Evolutionary conservation across 2,329 filamentous ascomycete genomes (phyloP).

Genomic region (Colletotrichum orchidophilum): DNA sequence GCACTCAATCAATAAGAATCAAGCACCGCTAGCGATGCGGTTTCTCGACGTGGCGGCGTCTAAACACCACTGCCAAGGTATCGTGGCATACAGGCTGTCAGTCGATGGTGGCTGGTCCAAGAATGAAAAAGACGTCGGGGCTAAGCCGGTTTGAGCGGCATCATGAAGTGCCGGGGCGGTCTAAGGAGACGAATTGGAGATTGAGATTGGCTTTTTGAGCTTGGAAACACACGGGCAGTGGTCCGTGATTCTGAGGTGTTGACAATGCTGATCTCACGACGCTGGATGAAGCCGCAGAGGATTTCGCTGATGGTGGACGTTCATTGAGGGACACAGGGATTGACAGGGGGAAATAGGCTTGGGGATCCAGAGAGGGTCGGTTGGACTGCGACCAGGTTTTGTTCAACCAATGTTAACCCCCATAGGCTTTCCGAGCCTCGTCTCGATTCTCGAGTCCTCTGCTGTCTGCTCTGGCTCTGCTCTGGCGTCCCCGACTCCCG

Average conservation of each 20-base stretch:
- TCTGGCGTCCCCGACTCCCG: neutral
- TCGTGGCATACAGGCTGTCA: neutral
- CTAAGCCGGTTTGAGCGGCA: conserved; percentile 30
- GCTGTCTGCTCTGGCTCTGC: neutral
- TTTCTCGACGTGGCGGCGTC: neutral
- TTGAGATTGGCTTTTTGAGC: conserved; percentile 31
- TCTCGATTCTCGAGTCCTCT: neutral
- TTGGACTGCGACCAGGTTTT: neutral
- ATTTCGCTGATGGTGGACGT: conserved; percentile 10
- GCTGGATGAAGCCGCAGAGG: conserved; percentile 24
- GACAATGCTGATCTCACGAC: conserved; percentile 30
- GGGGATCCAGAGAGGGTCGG: neutral
- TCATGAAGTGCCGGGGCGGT: conserved; percentile 16
- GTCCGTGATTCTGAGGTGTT: conserved; percentile 29
- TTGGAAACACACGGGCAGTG: conserved; percentile 25
- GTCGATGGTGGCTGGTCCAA: neutral
- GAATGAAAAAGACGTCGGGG: neutral
- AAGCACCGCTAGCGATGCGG: too few species aligned
- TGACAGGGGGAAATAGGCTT: neutral
- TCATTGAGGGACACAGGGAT: neutral
- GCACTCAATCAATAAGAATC: neutral
- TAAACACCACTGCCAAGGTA: neutral
- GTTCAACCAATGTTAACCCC: neutral
- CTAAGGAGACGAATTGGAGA: conserved; percentile 14
- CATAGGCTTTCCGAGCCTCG: neutral